Evolutionary conservation across 495 filamentous ascomycete species (phyloP).

Genomic region (Aspergillus nidulans): DNA sequence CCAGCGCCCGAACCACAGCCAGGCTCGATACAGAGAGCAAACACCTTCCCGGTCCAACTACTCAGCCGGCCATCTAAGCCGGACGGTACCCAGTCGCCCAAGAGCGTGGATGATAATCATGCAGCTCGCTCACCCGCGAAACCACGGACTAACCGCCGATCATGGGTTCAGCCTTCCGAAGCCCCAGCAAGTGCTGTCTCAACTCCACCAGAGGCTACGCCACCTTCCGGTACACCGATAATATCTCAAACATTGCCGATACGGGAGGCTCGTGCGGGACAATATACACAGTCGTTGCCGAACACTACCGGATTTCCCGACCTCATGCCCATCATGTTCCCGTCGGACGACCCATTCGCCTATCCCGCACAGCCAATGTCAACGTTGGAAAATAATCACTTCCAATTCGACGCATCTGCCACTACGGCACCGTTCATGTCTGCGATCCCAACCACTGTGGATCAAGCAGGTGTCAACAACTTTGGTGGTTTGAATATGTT

Average conservation of each 20-base stretch:
- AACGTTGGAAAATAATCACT: slow-evolving; percentile 52
- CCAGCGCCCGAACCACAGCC: slow-evolving; percentile 26
- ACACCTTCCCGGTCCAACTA: slow-evolving; percentile 44
- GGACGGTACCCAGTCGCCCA: slow-evolving; percentile 21
- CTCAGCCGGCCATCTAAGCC: slow-evolving; percentile 18
- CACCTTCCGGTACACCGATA: slow-evolving; percentile 23
- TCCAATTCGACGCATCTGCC: slow-evolving; percentile 27
- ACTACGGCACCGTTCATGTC: slow-evolving; percentile 10
- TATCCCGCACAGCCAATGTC: slow-evolving; percentile 84
- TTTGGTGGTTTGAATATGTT: slow-evolving; percentile 29
- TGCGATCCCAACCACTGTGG: slow-evolving; percentile 15
- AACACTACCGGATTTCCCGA: slow-evolving; percentile 53
- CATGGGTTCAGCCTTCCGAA: slow-evolving; percentile 33
- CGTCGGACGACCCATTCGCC: slow-evolving; percentile 81
- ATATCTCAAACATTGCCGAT: slow-evolving; percentile 11
- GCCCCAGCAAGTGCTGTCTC: slow-evolving; percentile 29
- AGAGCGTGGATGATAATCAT: slow-evolving; percentile 33
- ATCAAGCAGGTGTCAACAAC: slow-evolving; percentile 21
- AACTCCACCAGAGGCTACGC: slow-evolving; percentile 24
- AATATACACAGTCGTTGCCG: slow-evolving; percentile 30
- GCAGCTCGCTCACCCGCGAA: slow-evolving; percentile 15
- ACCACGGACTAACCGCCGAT: slow-evolving; percentile 18
- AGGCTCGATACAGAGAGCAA: slow-evolving; percentile 39
- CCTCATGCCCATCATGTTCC: slow-evolving; percentile 87
- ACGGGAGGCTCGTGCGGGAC: slow-evolving; percentile 17